phyloP scores from a whole-genome alignment of 768 basidiomycete genomes.

The Auriculariales sp. region DNA sequence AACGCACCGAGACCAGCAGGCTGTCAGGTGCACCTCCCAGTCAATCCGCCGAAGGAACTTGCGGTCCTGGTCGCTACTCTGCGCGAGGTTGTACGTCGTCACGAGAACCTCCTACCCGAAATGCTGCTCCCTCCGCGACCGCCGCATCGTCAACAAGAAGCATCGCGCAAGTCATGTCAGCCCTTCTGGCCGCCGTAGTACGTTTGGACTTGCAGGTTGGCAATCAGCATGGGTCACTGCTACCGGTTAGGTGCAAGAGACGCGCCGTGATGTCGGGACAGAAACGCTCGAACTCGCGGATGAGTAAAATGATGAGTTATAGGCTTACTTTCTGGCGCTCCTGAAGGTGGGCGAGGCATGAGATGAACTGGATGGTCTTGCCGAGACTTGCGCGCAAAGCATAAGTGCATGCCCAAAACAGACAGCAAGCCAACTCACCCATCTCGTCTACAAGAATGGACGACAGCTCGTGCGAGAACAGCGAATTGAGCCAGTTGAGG shows the following conservation, averaged over 20 bases:
- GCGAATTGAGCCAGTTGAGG: slow-evolving; percentile 87
- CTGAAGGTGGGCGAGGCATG: slow-evolving; percentile 83
- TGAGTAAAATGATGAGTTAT: slow-evolving; percentile 91
- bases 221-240: too few species aligned
- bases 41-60: slow-evolving; percentile 85
- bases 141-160: slow-evolving; percentile 45
- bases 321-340: slow-evolving; percentile 67
- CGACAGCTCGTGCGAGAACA: slow-evolving; percentile 67
- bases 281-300: slow-evolving; percentile 87
- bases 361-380: slow-evolving; percentile 97
- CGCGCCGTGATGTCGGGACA: slow-evolving; percentile 69
- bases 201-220: too few species aligned
- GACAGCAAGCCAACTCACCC: slow-evolving; percentile 41
- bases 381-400: slow-evolving; percentile 58
- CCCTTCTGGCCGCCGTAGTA: slow-evolving; percentile 94
- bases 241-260: too few species aligned
- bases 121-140: too few species aligned
- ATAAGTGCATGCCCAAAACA: slow-evolving; percentile 1
- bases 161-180: slow-evolving; percentile 52
- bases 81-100: slow-evolving; percentile 91
- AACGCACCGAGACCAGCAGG: neutral
- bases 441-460: slow-evolving; percentile 99
- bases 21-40: slow-evolving; percentile 90
- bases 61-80: slow-evolving; percentile 73
- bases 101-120: slow-evolving; percentile 85